Base-by-base conservation (phyloP, 371 early-diverging fungal species). In the Haplosporangium sp. region DNA sequence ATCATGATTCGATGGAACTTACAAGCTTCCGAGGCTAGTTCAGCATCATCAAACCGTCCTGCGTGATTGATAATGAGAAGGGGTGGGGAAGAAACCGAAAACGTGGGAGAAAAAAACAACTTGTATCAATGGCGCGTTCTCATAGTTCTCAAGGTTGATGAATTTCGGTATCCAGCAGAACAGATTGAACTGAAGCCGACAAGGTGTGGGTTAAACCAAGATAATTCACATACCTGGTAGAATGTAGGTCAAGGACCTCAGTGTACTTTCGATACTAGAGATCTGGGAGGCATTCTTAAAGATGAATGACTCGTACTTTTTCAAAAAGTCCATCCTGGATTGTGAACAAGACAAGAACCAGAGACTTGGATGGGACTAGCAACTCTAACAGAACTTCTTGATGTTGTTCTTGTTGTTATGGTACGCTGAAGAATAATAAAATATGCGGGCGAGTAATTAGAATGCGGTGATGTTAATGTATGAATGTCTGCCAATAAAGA, bases 21-120 rank as follows among this genome's bases (percentile, higher is more conserved):
- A 90, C 94, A 76, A 29, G 91, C 93, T 88, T 97, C 96, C 13
- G 98, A 96, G 20, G 94, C 95, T 29, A 98, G 84, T 71, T 98
- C 97, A 11, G 97, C 92, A 81, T 97, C 95, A 47, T 91, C 89
- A 77, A 98, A 98, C 16, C 97, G 91, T 59, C 98, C 96, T 94
- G 48, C 46, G 50, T 23, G 36, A 23, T 40, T 0, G 23, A 50
- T 3, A 42, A 10, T n/a, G n/a, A 55, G 36, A 54, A 3, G 16
- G 62, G 16, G 62, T 16, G 11, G n/a, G 6, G 18, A 18, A 61
- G 6, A 37, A 18, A 61, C 4, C 29, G 4, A 29, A 29, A 29
- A 58, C 20, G 42, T 45, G 4, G 18, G 45, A 3, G 18, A 52
- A 41, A 42, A n/a, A 41, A 52, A 47, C 8, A 45, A 16, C 14